Percentiles rank a stretch among this genome's conserved stretches.
These are phyloP conservation scores for Saccharomycopsis fodiens DNA, from an alignment of 805 yeast species.

Conservation along the genomic window DNA sequence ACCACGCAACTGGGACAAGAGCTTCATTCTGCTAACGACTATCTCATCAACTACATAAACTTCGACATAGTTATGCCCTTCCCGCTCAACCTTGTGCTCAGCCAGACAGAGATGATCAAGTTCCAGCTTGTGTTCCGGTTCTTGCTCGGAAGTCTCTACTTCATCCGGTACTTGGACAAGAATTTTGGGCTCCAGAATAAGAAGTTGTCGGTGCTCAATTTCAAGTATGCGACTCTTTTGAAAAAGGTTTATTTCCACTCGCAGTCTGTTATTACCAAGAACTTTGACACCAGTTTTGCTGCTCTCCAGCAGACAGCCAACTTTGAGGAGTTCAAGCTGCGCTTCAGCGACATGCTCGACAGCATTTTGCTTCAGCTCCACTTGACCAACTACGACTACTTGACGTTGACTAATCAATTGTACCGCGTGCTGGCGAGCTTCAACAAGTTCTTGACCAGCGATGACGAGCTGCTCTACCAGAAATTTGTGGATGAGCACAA, in stretches of 20 bases:
- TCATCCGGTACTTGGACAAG: conserved; percentile 6
- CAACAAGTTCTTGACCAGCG: neutral
- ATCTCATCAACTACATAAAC: conserved; percentile 44
- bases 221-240: conserved; percentile 3
- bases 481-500: neutral
- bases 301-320: neutral
- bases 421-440: neutral
- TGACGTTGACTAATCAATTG: neutral
- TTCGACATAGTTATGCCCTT: conserved; percentile 67
- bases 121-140: conserved; percentile 77
- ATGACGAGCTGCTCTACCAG: neutral
- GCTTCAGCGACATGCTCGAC: conserved; percentile 7
- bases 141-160: conserved; percentile 29
- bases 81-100: conserved; percentile 72
- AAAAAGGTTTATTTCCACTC: conserved; percentile 3
- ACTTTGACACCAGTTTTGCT: neutral
- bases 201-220: conserved; percentile 7
- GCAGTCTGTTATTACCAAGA: conserved; percentile 1
- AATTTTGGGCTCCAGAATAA: conserved; percentile 1
- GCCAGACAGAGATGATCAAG: conserved; percentile 63
- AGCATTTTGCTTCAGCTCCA: conserved; percentile 8
- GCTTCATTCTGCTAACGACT: conserved; percentile 28
- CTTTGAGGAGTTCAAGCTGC: conserved; percentile 6
- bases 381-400: conserved; percentile 5
- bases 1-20: neutral